phyloP scores from a whole-genome alignment of 2,329 filamentous ascomycete genomes.

The Microcyclosporella mali region DNA sequence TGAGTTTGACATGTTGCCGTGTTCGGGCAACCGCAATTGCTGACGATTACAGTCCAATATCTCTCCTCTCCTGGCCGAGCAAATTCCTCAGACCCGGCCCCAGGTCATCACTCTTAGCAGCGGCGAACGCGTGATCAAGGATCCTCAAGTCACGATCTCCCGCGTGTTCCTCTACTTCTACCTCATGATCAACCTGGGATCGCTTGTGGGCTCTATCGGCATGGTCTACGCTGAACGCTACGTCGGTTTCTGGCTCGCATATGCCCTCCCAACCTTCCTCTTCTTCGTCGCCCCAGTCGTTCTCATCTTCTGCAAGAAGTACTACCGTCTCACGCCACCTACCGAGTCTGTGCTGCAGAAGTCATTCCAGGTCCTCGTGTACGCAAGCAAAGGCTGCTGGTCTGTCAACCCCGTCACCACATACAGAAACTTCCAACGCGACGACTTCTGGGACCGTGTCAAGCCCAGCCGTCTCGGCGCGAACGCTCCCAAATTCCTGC shows the following conservation, averaged over 20 bases:
- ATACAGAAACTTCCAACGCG: slow-evolving; percentile 50
- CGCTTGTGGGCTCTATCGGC: slow-evolving; percentile 55
- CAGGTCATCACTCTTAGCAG: slow-evolving; percentile 35
- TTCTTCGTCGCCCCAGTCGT: slow-evolving; percentile 58
- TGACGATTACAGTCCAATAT: slow-evolving; percentile 54
- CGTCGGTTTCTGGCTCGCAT: slow-evolving; percentile 62
- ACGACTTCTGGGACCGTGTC: slow-evolving; percentile 58
- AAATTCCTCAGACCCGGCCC: slow-evolving; percentile 37
- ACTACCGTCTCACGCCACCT: slow-evolving; percentile 58
- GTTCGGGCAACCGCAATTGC: too few species aligned
- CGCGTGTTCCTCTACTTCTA: slow-evolving; percentile 59
- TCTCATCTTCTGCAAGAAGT: slow-evolving; percentile 37
- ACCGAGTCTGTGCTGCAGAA: slow-evolving; percentile 63
- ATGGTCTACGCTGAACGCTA: slow-evolving; percentile 63
- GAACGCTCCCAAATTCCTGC: slow-evolving; percentile 63
- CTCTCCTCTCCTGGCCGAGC: slow-evolving; percentile 44
- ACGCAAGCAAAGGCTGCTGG: slow-evolving; percentile 54
- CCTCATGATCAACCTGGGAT: slow-evolving; percentile 65
- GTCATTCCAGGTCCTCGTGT: slow-evolving; percentile 54
- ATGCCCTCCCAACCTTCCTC: slow-evolving; percentile 55
- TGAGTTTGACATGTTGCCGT: too few species aligned
- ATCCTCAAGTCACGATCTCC: slow-evolving; percentile 42
- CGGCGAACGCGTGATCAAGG: slow-evolving; percentile 43
- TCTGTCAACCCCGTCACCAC: slow-evolving; percentile 55
- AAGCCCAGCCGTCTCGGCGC: slow-evolving; percentile 59